phyloP scores from a whole-genome alignment of 139 green algal genomes.

The Chlamydomonas asymmetrica region DNA sequence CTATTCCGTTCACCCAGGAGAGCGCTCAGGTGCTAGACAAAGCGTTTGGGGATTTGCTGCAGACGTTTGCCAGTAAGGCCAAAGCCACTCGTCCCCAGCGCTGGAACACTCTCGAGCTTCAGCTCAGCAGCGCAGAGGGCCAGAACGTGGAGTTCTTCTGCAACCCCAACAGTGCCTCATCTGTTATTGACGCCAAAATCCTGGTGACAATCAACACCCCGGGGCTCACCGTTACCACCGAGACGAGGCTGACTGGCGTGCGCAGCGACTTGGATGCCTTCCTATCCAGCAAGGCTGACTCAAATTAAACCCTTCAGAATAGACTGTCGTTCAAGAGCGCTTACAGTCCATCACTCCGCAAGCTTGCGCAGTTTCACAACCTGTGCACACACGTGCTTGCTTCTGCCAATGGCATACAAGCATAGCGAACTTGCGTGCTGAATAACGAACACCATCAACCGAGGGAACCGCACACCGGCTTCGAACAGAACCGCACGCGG shows the following conservation, averaged over 20 bases:
- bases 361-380: too few species aligned
- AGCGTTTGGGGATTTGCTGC: slow-evolving; percentile 53
- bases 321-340: too few species aligned
- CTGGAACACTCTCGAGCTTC: slow-evolving; percentile 29
- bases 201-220: slow-evolving; percentile 58
- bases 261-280: slow-evolving; percentile 37
- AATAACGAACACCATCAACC: too few species aligned
- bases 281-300: too few species aligned
- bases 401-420: too few species aligned
- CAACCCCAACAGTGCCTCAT: slow-evolving; percentile 79
- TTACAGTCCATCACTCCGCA: too few species aligned
- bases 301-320: too few species aligned
- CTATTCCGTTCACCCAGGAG: slow-evolving; percentile 44
- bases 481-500: too few species aligned
- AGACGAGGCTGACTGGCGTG: slow-evolving; percentile 31
- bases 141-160: slow-evolving; percentile 68
- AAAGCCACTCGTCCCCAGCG: slow-evolving; percentile 58
- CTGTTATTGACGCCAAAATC: slow-evolving; percentile 77
- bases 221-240: slow-evolving; percentile 25
- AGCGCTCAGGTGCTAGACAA: slow-evolving; percentile 45
- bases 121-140: slow-evolving; percentile 22
- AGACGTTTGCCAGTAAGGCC: slow-evolving; percentile 68
- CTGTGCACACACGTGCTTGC: too few species aligned
- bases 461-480: too few species aligned
- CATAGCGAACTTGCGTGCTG: too few species aligned